Conservation (phyloP, 495 filamentous ascomycete species). For the Penicillium roqueforti region DNA sequence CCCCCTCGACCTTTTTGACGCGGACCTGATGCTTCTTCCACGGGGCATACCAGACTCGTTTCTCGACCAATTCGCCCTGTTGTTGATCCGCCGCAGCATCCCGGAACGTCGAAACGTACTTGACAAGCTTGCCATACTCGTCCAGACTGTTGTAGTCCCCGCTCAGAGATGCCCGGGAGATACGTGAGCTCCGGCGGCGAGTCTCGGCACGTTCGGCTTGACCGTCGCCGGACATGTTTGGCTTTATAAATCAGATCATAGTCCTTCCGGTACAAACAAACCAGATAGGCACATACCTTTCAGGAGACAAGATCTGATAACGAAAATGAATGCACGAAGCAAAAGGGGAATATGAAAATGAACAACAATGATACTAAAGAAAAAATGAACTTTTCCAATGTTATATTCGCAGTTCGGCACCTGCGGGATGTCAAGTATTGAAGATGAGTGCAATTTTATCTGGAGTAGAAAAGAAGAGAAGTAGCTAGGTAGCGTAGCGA, state of each 20-base stretch:
- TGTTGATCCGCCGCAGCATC: conserved; percentile 35
- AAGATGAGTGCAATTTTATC: neutral
- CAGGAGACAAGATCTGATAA: neutral
- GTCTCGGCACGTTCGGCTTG: conserved; percentile 17
- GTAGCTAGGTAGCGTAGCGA: neutral
- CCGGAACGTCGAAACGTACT: conserved; percentile 61
- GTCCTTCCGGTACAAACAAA: neutral
- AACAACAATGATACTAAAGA: neutral
- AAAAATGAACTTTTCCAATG: neutral
- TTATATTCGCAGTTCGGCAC: too few species aligned
- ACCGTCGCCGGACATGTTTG: conserved; percentile 18
- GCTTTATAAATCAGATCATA: neutral
- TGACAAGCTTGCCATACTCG: conserved; percentile 55
- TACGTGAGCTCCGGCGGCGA: conserved; percentile 28
- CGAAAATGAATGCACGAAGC: neutral
- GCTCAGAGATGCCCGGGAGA: conserved; percentile 38
- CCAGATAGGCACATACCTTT: neutral
- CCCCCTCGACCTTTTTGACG: conserved; percentile 30
- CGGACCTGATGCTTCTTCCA: conserved; percentile 56
- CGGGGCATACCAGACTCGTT: conserved; percentile 49
- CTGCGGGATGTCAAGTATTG: neutral
- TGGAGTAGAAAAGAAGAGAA: neutral
- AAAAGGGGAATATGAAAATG: neutral
- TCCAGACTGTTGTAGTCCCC: conserved; percentile 40
- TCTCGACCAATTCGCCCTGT: conserved; percentile 29